Evolutionary conservation across 2,329 filamentous ascomycete species (phyloP).

Genomic region (Spiromastix sp.): DNA sequence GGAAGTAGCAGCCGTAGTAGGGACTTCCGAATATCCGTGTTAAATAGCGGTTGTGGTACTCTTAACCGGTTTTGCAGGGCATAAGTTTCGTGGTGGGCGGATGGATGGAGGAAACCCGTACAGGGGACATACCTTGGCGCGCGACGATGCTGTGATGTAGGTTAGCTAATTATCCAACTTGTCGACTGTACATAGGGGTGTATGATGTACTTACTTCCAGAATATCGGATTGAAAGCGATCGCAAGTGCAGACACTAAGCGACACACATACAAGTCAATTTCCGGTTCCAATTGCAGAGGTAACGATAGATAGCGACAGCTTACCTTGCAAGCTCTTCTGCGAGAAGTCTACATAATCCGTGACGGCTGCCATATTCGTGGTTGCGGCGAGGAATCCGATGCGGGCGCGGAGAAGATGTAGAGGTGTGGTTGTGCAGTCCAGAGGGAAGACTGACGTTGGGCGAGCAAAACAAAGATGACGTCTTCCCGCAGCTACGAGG

Average conservation of each 20-base stretch:
- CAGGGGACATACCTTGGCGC: slow-evolving; percentile 54
- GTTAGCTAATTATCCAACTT: background rate
- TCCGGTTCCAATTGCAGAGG: no score
- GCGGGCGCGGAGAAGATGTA: slow-evolving; percentile 4
- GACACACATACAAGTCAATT: background rate
- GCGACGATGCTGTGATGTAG: slow-evolving; percentile 59
- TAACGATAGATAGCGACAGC: slow-evolving; percentile 17
- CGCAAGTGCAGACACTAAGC: slow-evolving; percentile 62
- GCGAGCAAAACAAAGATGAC: no score
- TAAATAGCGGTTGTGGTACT: slow-evolving; percentile 83
- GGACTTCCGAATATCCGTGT: slow-evolving; percentile 78
- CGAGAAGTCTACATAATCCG: slow-evolving; percentile 48
- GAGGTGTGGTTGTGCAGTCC: no score
- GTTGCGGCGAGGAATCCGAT: background rate
- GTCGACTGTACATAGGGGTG: background rate
- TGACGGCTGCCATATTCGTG: slow-evolving; percentile 23
- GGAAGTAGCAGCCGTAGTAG: slow-evolving; percentile 74
- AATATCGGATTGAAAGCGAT: slow-evolving; percentile 98
- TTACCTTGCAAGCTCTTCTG: slow-evolving; percentile 58
- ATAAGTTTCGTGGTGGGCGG: slow-evolving; percentile 9
- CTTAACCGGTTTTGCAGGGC: no score
- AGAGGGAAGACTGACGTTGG: no score
- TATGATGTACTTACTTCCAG: slow-evolving; percentile 71
- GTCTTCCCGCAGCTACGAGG: no score
- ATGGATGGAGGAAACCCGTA: background rate